Percentiles rank a stretch among this genome's conserved stretches.
phyloP scores from a whole-genome alignment of 1,284 basidiomycete species.

The Takashimella koratensis region DNA sequence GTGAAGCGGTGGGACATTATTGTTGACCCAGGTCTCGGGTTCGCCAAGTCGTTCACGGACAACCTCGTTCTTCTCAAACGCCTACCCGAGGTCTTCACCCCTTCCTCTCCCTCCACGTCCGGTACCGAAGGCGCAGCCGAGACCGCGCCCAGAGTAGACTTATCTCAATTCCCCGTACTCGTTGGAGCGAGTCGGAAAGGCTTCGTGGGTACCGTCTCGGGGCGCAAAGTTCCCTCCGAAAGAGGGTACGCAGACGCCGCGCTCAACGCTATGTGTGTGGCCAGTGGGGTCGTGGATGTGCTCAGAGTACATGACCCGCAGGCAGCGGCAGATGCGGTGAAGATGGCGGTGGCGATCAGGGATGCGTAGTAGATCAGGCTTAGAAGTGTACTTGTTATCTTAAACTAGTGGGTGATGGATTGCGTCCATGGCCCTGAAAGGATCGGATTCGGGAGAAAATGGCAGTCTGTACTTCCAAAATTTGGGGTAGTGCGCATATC shows the following conservation, averaged over 20 bases:
- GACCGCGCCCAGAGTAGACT: constrained; percentile 20
- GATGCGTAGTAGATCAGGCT: constrained; percentile 16
- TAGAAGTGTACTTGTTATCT: too few relatives aligned
- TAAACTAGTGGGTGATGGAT: too few relatives aligned
- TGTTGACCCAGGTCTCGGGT: constrained; percentile 90
- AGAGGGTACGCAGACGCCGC: constrained; percentile 78
- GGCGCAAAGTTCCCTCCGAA: constrained; percentile 55
- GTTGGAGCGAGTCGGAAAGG: constrained; percentile 80
- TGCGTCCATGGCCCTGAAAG: too few relatives aligned
- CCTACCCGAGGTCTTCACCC: constrained; percentile 54
- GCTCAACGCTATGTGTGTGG: constrained; percentile 69
- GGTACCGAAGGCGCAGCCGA: constrained; percentile 5
- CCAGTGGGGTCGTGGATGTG: constrained; percentile 64
- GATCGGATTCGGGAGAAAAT: too few relatives aligned
- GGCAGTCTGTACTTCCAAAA: too few relatives aligned
- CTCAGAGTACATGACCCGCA: constrained; percentile 81
- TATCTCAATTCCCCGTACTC: constrained; percentile 63
- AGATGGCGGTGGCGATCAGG: constrained; percentile 54
- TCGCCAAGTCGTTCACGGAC: constrained; percentile 78
- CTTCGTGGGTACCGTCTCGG: constrained; percentile 65
- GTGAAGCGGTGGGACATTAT: constrained; percentile 86
- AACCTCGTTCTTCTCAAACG: constrained; percentile 68
- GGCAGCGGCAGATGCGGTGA: constrained; percentile 62
- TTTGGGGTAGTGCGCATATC: too few relatives aligned
- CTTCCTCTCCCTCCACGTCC: constrained; percentile 18